Conservation (phyloP, 352 stramenopile species). For the Globisporangium rhizosaccharum region DNA sequence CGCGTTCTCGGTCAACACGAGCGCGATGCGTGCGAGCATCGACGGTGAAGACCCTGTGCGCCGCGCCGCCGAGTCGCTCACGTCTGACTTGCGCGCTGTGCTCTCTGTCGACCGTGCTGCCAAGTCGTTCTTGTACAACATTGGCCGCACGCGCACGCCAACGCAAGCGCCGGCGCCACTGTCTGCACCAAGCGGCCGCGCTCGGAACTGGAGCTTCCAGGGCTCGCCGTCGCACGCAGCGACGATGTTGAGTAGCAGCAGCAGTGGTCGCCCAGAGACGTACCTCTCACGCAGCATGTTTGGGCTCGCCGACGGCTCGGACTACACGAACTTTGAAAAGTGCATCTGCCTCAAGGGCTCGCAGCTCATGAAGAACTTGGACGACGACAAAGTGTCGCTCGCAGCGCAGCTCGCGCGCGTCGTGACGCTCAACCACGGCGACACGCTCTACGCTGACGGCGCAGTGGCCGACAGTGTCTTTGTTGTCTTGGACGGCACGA, state of each 20-base stretch:
- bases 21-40: conserved; percentile 10
- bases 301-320: conserved; percentile 34
- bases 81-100: conserved; percentile 56
- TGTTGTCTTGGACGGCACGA: conserved; percentile 65
- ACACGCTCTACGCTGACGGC: conserved; percentile 47
- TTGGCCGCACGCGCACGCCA: conserved; percentile 37
- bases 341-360: conserved; percentile 82
- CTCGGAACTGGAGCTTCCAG: conserved; percentile 38
- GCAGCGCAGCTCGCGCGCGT: conserved; percentile 72
- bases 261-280: not conserved
- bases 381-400: conserved; percentile 78
- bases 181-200: conserved; percentile 24
- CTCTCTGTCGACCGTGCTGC: conserved; percentile 60
- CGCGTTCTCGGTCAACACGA: conserved; percentile 25
- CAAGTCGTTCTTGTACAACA: conserved; percentile 74
- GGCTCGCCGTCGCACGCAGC: conserved; percentile 12
- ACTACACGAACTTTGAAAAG: conserved; percentile 83
- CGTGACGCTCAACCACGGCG: conserved; percentile 43
- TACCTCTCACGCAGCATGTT: conserved; percentile 20
- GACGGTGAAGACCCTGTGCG: conserved; percentile 36
- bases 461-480: conserved; percentile 46
- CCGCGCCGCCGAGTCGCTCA: conserved; percentile 48
- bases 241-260: too few relatives aligned
- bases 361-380: conserved; percentile 75
- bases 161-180: conserved; percentile 21